These are phyloP conservation scores for Piromyces finnis DNA, from an alignment of 192 early-diverging fungal species.

Conservation along the genomic window DNA sequence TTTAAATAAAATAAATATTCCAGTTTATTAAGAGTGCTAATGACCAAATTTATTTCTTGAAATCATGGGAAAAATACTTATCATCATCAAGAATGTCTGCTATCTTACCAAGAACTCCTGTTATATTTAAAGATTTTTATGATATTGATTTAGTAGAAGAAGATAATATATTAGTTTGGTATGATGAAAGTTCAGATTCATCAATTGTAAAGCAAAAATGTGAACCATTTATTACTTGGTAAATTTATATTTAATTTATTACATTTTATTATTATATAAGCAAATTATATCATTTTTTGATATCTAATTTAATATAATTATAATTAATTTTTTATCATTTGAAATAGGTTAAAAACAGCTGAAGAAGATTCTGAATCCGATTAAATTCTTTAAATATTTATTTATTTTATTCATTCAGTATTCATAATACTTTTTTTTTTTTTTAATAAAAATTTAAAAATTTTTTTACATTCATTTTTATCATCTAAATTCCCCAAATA, in stretches of 20 bases:
- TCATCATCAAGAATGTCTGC: background rate
- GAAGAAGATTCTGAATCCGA: background rate
- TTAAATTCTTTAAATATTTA: background rate
- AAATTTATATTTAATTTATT: background rate
- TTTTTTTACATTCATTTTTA: background rate
- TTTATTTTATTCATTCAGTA: background rate
- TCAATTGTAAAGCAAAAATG: conserved; percentile 39
- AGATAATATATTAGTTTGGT: conserved; percentile 57
- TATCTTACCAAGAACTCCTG: conserved; percentile 7
- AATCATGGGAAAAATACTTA: conserved; percentile 37
- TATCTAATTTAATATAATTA: too few species aligned
- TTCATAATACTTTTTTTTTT: background rate
- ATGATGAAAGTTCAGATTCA: conserved; percentile 17
- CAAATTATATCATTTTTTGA: too few species aligned
- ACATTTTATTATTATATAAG: too few species aligned
- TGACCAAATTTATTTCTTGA: conserved; percentile 36
- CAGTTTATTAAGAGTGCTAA: conserved; percentile 35
- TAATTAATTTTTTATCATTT: too few species aligned
- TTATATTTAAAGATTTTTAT: conserved; percentile 51
- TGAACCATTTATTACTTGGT: conserved; percentile 55
- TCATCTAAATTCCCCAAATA: background rate
- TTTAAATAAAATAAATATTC: too few species aligned
- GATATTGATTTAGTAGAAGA: conserved; percentile 62
- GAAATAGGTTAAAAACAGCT: background rate
- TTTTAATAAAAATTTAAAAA: background rate